Conservation (phyloP, 495 filamentous ascomycete genomes). For the Hypomontagnella monticulosa region DNA sequence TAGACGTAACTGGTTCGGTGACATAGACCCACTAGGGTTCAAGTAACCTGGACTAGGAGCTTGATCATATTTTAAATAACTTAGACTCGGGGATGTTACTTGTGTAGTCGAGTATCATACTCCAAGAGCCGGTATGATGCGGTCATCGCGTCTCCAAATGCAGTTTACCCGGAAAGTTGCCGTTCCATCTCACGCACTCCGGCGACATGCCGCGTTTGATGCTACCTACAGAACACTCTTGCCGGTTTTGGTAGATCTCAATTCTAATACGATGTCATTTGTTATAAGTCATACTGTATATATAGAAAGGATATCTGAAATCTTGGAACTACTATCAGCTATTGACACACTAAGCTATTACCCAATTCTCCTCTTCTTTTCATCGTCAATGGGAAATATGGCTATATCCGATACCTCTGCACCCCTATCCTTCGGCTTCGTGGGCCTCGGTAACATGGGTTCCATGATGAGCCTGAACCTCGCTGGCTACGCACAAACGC, state of each 20-base stretch:
- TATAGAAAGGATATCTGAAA: no score
- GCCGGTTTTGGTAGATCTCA: background rate
- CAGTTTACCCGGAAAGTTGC: conserved; percentile 4
- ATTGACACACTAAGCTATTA: background rate
- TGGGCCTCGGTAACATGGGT: conserved; percentile 23
- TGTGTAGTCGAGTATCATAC: no score
- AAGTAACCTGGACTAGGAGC: no score
- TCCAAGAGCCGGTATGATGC: no score
- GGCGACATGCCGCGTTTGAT: background rate
- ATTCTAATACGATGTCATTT: no score
- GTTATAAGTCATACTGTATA: no score
- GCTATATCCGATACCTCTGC: background rate
- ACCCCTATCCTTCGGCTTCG: conserved; percentile 9
- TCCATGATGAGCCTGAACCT: conserved; percentile 15
- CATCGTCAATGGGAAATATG: background rate
- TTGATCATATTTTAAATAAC: no score
- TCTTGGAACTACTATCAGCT: background rate
- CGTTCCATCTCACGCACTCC: background rate
- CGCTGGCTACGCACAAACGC: conserved; percentile 11
- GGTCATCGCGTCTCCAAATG: background rate
- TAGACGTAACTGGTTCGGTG: background rate
- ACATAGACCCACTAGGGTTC: background rate
- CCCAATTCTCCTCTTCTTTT: background rate
- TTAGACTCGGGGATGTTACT: no score
- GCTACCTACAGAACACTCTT: background rate